phyloP scores from a whole-genome alignment of 2,329 filamentous ascomycete genomes.

The Domatiomyces catenatus region DNA sequence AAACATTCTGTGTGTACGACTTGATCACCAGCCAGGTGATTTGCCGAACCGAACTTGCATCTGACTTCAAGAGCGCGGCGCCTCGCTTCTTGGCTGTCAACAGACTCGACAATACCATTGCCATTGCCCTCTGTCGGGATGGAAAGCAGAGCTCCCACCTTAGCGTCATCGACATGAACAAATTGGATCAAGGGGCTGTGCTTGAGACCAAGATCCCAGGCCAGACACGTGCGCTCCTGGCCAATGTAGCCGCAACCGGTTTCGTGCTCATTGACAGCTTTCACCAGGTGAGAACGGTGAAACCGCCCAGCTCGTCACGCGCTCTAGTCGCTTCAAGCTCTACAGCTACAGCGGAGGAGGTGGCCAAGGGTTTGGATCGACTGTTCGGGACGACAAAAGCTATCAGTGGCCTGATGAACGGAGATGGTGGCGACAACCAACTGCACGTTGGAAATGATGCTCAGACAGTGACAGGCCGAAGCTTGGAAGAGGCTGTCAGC shows the following conservation, averaged over 20 bases:
- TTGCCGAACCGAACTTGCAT: constrained; percentile 3
- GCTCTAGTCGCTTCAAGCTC: neutral
- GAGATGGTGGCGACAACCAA: neutral
- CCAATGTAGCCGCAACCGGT: constrained; percentile 6
- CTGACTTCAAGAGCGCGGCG: constrained; percentile 1
- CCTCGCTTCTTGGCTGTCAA: constrained; percentile 9
- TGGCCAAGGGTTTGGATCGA: constrained; percentile 8
- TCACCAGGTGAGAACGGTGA: constrained; percentile 2
- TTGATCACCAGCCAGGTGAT: constrained; percentile 39
- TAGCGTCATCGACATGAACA: constrained; percentile 3
- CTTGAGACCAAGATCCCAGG: constrained; percentile 5
- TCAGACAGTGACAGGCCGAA: neutral
- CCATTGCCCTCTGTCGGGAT: constrained; percentile 5
- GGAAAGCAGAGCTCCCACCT: constrained; percentile 3
- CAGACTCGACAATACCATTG: constrained; percentile 8
- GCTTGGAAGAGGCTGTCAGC: constrained; percentile 8
- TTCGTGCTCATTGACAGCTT: constrained; percentile 11
- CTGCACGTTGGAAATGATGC: neutral
- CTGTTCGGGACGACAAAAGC: constrained; percentile 4
- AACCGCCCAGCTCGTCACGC: constrained; percentile 1
- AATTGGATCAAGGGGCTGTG: constrained; percentile 1
- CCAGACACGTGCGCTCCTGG: constrained; percentile 5
- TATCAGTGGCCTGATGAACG: neutral
- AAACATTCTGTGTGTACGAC: constrained; percentile 65
- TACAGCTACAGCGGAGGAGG: constrained; percentile 3